Conservation (phyloP, 1,284 basidiomycete species). For the Puccinia coronata region DNA sequence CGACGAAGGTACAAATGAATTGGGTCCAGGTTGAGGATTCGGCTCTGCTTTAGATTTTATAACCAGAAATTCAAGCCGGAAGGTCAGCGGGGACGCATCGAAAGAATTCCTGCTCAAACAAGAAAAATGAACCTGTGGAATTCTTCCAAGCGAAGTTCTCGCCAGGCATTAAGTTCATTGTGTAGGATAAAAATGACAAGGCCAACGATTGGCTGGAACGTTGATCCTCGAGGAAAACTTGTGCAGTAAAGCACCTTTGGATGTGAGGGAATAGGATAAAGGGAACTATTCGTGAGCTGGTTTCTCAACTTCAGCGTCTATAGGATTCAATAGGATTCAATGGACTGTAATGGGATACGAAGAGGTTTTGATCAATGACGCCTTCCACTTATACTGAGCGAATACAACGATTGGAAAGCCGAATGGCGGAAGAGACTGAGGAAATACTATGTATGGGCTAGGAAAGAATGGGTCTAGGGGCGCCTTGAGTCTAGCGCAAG, state of each 20-base stretch:
- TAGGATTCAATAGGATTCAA: background rate
- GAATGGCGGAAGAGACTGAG: background rate
- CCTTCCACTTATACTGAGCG: background rate
- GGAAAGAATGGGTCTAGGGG: background rate
- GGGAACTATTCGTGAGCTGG: background rate
- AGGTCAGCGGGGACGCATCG: background rate
- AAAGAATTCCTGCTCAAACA: too few relatives aligned
- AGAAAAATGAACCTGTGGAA: background rate
- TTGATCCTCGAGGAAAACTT: background rate
- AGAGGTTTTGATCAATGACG: background rate
- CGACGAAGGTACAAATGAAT: background rate
- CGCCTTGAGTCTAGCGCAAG: background rate
- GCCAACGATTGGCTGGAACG: background rate
- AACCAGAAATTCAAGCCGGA: background rate
- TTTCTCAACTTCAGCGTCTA: background rate
- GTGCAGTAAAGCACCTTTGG: background rate
- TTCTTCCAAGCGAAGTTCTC: constrained; percentile 6
- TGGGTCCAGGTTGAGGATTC: background rate
- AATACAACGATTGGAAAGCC: constrained; percentile 3
- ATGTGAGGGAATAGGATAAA: background rate
- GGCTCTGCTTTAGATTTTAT: background rate
- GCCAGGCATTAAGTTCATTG: background rate
- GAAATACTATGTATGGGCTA: background rate
- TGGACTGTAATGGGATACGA: background rate
- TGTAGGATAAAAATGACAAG: background rate